Conservation (phyloP, 176 grass and related monocot genomes). For the Eragrostis curvula region DNA sequence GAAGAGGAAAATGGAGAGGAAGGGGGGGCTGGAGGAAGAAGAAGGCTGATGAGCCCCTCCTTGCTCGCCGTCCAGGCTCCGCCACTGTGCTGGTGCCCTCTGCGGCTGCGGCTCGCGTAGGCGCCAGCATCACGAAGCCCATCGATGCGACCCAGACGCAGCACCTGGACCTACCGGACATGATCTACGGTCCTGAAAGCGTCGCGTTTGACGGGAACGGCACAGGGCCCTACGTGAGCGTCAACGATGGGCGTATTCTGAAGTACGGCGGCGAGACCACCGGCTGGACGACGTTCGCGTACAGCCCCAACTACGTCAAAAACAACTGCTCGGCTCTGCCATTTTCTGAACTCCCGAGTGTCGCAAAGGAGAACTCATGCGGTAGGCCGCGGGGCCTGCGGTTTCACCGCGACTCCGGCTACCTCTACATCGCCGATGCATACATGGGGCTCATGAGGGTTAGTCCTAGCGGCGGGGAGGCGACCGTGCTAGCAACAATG, state of each 20-base stretch:
- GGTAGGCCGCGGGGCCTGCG: constrained; percentile 36
- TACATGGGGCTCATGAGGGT: constrained; percentile 41
- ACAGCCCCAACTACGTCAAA: constrained; percentile 16
- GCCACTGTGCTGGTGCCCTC: neutral
- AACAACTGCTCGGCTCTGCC: neutral
- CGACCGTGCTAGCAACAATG: too few relatives aligned
- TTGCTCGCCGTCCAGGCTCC: too few relatives aligned
- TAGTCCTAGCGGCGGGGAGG: neutral
- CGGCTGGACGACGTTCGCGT: constrained; percentile 26
- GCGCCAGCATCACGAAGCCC: neutral
- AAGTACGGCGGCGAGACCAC: constrained; percentile 1
- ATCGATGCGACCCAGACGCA: neutral
- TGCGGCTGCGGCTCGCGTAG: neutral
- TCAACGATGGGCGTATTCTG: constrained; percentile 30
- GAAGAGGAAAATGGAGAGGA: too few relatives aligned
- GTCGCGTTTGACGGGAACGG: constrained; percentile 33
- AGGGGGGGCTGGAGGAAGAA: too few relatives aligned
- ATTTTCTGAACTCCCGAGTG: neutral
- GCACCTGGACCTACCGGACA: too few relatives aligned
- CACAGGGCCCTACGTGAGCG: constrained; percentile 30
- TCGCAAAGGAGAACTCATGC: neutral
- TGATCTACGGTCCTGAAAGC: constrained; percentile 17
- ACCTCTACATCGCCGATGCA: constrained; percentile 44
- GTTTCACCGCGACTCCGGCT: constrained; percentile 32
- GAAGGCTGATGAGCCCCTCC: too few relatives aligned